Base-by-base conservation (phyloP, 148 eudicot genomes). In the Rhododendron vialii region DNA sequence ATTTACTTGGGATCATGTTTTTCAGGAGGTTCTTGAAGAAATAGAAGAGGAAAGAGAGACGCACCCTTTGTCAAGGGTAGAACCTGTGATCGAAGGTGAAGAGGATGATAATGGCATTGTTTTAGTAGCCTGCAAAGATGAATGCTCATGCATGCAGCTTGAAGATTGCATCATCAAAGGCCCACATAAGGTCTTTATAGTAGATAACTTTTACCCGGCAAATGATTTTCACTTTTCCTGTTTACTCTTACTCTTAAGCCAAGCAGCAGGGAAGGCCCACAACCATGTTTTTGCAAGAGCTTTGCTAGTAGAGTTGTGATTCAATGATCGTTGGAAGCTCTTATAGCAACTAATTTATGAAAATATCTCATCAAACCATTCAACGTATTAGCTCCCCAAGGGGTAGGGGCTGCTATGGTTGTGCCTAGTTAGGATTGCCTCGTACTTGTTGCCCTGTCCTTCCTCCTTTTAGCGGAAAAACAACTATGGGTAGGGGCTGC, bases 81-180 rank as follows among this genome's bases (percentile, higher is more conserved):
- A 91, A 67, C 74, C 63, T 85, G 85, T 59, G 59, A 45, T 63
- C 57, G 89, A 82, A 76, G 85, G 86, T 74, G 90, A 84, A 83
- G 92, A 87, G 38, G 93, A 91, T 88, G 84, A 87, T 73, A 92
- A 91, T 86, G 96, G 98, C 78, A 92, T 92, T 91, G 93, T 95
- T 81, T 89, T 98, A 88, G 98, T 98, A 41, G 94, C 92, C 14
- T 98, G 99, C 93, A 95, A 95, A 91, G 99, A 98, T 91, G 99
- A 98, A 87, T 92, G 86, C 89, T 93, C 99, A 1, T 98, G 98
- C 93, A 90, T 93, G 93, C 98, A 98, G 90, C 99, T 98, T 85
- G 95, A 98, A 90, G 98, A 95, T 91, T 95, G 94, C 91, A 94
- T 94, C 86, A 90, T 85, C 22, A 94, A 89, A 84, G 96, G 95